Percentiles rank a stretch among this genome's conserved stretches.
Evolutionary conservation across 1,284 basidiomycete species (phyloP).

Genomic region (Fistulina hepatica): DNA sequence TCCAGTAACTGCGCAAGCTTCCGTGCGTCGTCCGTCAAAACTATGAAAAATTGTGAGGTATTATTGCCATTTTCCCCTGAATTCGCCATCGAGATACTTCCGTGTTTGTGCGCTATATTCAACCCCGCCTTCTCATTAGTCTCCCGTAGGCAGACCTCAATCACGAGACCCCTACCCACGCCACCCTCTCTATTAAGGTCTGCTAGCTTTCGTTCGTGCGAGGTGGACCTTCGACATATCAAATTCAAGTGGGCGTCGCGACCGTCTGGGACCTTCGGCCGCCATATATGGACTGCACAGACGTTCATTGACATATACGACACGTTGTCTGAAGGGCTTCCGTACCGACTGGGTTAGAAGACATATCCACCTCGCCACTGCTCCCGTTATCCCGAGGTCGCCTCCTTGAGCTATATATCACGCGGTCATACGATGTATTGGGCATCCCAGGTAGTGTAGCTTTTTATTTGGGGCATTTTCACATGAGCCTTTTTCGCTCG

Average conservation of each 20-base stretch:
- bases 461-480: constrained; percentile 38
- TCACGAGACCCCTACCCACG: too few relatives aligned
- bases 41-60: constrained; percentile 40
- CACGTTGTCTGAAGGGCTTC: neutral
- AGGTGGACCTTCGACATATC: too few relatives aligned
- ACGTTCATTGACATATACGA: too few relatives aligned
- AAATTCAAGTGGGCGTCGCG: too few relatives aligned
- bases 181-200: too few relatives aligned
- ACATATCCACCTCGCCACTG: constrained; percentile 35
- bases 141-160: too few relatives aligned
- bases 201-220: too few relatives aligned
- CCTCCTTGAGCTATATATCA: constrained; percentile 40
- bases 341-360: neutral
- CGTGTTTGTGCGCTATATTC: constrained; percentile 27
- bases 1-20: constrained; percentile 33
- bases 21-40: constrained; percentile 30
- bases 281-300: constrained; percentile 35
- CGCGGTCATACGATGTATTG: constrained; percentile 36
- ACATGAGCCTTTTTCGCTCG: constrained; percentile 34
- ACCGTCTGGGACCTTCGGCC: constrained; percentile 39
- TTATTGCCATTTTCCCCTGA: constrained; percentile 34
- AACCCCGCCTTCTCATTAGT: constrained; percentile 38
- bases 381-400: constrained; percentile 39
- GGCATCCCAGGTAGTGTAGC: constrained; percentile 31
- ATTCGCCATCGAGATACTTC: constrained; percentile 40